Evolutionary conservation across 306 rosid species (phyloP), one percentile per base, ranked within the genome.

Genomic region (Dryas drummondii): DNA sequence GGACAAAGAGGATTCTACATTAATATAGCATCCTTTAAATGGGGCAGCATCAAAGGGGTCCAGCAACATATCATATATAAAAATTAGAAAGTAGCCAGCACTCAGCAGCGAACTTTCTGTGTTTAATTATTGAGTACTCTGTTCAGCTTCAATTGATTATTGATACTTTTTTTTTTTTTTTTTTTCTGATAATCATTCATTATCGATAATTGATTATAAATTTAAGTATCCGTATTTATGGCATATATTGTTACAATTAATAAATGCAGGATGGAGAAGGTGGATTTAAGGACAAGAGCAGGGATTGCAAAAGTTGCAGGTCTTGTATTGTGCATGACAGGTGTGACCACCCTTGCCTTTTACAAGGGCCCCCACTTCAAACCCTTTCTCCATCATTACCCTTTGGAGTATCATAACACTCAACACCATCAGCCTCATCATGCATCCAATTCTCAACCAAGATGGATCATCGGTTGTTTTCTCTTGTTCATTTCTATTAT

Each of bases 251-350:
- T 27, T 27, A 2, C 2, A 27, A 27, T 27, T 27, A 27, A 27
- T 51, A 19, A 7, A 66, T 78, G 79, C 55, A 85, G 93, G 81
- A 78, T 84, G 80, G 94, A 91, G 84, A 86, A 76, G 70, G 83
- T 87, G 55, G 82, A 72, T 4, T 5, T 85, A 58, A 87, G 66
- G 78, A 83, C 84, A 63, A 80, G 56, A 40, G 59, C 83, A 17
- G 93, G 96, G 46, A 80, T 86, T 6, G 82, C 80, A 63, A 91
- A 91, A 73, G 71, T 86, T 17, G 81, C 32, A 22, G 93, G 96
- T 16, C 67, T 87, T 14, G 44, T 76, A 47, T 46, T 83, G 59
- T 84, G 91, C 85, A 40, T 87, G 55, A 77, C 45, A 10, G 97
- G 96, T 16, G 93, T 85, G 17, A 80, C 75, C 9, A 84, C 76